Evolutionary conservation across 2,329 filamentous ascomycete species (phyloP), one percentile per base, ranked within the genome.

Genomic region (Monilinia vaccinii-corymbosi): DNA sequence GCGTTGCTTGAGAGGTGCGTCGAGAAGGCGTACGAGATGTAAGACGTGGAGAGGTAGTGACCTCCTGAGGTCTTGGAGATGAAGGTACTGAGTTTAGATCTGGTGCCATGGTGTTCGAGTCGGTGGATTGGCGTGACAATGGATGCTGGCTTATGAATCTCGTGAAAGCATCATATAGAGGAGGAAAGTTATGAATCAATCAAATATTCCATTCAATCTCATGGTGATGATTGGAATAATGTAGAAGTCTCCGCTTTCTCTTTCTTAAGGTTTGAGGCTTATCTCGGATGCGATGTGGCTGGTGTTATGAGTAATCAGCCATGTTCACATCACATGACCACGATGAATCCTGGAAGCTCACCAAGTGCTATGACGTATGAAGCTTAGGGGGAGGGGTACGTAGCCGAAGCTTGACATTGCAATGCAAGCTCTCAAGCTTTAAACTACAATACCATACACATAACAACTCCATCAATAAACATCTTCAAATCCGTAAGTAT

Each of bases 21-120:
- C 69, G 65, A 18, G 70, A 70, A 47, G 68, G 52, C 34, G 60
- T 64, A 47, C 60, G 63, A 25, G 66, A 66, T 42, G 63, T 63
- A 63, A 69, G 62, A 65, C 63, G 64, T 49, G 66, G 69, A 45
- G 67, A 67, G 18, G 67, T 63, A 55, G 65, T 59, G 56, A 63
- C 42, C 51, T 55, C 51, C 51, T 55, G 48, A 36, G 68, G 68
- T 61, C 69, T 62, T 42, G 70, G 67, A 25, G 70, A 71, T 2
- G 68, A 63, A 51, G 71, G 70, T 10, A 72, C 68, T 23, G 70
- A 72, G 58, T 72, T 72, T 42, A 72, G 62, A 65, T 73, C 71
- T 32, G 71, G 71, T 50, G 71, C 71, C 71, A 73, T 72, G 47
- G 45, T 21, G 31, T 49, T 49, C 32, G 8, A 9, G 18, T 6